Percentiles rank a stretch among this genome's conserved stretches.
Evolutionary conservation across 1,284 basidiomycete species (phyloP).

Genomic region (Microbotryum scabiosae): DNA sequence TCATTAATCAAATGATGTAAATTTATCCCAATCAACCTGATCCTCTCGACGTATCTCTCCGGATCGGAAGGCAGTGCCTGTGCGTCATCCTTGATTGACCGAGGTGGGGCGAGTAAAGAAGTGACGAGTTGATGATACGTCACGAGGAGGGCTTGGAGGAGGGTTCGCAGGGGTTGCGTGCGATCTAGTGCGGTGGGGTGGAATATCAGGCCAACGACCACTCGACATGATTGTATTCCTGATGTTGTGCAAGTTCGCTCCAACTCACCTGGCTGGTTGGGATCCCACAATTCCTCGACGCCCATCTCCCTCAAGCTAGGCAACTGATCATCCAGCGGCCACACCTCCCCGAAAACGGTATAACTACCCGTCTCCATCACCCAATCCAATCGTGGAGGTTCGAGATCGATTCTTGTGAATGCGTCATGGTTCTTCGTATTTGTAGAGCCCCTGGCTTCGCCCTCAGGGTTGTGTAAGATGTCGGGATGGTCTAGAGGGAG

Average conservation of each 20-base stretch:
- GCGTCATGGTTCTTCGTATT: neutral
- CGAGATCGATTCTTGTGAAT: constrained; percentile 28
- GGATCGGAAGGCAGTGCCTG: constrained; percentile 15
- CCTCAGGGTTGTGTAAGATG: neutral
- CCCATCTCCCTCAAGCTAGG: constrained; percentile 35
- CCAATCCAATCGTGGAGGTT: constrained; percentile 37
- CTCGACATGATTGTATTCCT: too few species aligned
- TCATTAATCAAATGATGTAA: constrained; percentile 39
- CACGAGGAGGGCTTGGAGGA: constrained; percentile 32
- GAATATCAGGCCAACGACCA: too few species aligned
- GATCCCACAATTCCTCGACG: constrained; percentile 31
- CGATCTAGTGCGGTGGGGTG: constrained; percentile 11
- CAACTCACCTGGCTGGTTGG: too few species aligned
- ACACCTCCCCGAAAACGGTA: constrained; percentile 36
- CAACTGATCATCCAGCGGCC: constrained; percentile 34
- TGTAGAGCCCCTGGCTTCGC: neutral
- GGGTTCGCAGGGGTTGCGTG: constrained; percentile 31
- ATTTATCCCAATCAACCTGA: constrained; percentile 34
- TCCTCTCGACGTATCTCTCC: constrained; percentile 34
- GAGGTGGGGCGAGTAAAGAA: constrained; percentile 34
- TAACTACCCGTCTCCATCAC: constrained; percentile 36
- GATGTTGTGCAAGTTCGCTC: too few species aligned
- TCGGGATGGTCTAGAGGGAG: constrained; percentile 15
- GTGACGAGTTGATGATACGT: constrained; percentile 36
- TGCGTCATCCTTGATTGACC: constrained; percentile 25